phyloP scores from a whole-genome alignment of 2,329 filamentous ascomycete species.

The Cephalotrichum gorgonifer region DNA sequence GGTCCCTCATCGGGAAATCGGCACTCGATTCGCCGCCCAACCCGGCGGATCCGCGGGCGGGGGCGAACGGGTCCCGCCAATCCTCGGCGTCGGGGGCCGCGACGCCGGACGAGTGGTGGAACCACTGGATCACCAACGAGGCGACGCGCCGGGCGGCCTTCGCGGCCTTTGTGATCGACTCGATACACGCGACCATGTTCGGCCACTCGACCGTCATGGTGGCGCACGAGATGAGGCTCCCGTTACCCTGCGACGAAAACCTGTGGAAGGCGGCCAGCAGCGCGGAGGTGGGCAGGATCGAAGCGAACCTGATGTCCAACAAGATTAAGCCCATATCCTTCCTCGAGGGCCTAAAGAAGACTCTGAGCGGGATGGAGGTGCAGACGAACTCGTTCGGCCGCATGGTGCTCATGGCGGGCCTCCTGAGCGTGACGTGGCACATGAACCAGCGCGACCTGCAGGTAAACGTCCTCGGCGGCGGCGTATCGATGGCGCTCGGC shows the following conservation, averaged over 20 bases:
- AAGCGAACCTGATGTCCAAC: constrained; percentile 68
- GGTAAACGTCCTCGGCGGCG: constrained; percentile 66
- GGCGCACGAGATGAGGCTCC: constrained; percentile 85
- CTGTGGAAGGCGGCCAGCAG: constrained; percentile 87
- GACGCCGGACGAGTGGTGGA: constrained; percentile 85
- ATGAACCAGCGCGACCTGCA: constrained; percentile 95
- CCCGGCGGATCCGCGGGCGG: constrained; percentile 45
- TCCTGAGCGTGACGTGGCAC: constrained; percentile 92
- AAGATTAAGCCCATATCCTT: constrained; percentile 81
- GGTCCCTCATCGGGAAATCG: constrained; percentile 79
- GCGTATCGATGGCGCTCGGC: constrained; percentile 68
- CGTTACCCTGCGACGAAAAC: constrained; percentile 83
- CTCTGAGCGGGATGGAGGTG: constrained; percentile 74
- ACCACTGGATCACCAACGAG: constrained; percentile 90
- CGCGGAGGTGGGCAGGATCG: constrained; percentile 73
- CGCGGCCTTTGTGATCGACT: constrained; percentile 89
- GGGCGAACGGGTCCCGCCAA: constrained; percentile 43
- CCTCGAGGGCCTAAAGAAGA: constrained; percentile 82
- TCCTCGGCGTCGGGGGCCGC: constrained; percentile 50
- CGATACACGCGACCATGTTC: constrained; percentile 95
- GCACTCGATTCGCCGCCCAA: constrained; percentile 76
- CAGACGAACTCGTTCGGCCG: constrained; percentile 89
- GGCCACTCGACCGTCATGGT: constrained; percentile 96
- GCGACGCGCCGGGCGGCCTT: constrained; percentile 84
- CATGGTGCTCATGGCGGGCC: constrained; percentile 85